A percentile compares a stretch with the other conserved stretches of the same genome.
Conservation (phyloP, 1,284 basidiomycete genomes). For the Sparassis latifolia region DNA sequence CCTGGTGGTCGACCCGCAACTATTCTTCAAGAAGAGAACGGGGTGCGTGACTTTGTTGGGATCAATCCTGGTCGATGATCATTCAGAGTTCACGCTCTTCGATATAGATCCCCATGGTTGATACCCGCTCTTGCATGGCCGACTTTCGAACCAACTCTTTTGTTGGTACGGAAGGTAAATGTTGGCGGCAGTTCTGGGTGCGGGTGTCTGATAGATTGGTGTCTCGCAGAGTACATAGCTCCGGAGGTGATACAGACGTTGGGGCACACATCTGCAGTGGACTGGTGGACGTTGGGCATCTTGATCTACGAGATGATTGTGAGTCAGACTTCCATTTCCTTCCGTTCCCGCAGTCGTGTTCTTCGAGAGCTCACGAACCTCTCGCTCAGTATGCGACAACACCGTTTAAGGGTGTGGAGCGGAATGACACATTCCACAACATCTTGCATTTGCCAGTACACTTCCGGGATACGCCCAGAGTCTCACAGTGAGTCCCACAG, state of each 20-base stretch:
- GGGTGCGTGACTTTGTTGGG: constrained; percentile 40
- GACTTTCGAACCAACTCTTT: constrained; percentile 99
- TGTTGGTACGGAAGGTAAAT: constrained; percentile 91
- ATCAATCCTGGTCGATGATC: constrained; percentile 6
- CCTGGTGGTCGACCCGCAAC: constrained; percentile 85
- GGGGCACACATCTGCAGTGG: constrained; percentile 97
- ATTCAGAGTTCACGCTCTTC: constrained; percentile 29
- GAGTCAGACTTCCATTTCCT: constrained; percentile 35
- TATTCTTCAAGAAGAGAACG: constrained; percentile 86
- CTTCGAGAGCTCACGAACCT: background rate
- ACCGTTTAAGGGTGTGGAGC: constrained; percentile 95
- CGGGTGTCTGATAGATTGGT: constrained; percentile 5
- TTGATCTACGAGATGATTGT: constrained; percentile 99
- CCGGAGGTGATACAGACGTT: constrained; percentile 98
- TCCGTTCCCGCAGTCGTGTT: constrained; percentile 6
- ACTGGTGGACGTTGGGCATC: constrained; percentile 99
- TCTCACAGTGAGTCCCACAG: constrained; percentile 63
- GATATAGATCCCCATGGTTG: constrained; percentile 77
- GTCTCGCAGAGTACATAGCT: constrained; percentile 85
- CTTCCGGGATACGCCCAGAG: constrained; percentile 82
- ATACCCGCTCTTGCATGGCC: constrained; percentile 95
- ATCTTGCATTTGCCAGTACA: constrained; percentile 84
- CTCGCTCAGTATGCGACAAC: constrained; percentile 83
- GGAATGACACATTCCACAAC: constrained; percentile 95
- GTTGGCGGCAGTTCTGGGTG: too few relatives aligned